Conservation (phyloP, 176 grass and related monocot species). For the Oryza coarctata region DNA sequence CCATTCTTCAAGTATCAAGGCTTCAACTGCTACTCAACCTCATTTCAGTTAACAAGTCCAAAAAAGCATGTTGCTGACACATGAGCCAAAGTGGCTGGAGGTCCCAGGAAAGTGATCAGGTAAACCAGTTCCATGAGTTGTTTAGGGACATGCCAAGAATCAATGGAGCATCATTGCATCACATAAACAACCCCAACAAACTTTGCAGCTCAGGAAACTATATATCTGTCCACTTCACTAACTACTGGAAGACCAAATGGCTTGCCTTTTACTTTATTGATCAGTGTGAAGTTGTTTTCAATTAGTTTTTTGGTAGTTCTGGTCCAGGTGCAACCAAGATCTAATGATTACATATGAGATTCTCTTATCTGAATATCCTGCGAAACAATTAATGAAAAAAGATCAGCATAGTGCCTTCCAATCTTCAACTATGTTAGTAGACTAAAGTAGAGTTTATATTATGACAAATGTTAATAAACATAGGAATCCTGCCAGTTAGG, state of each 20-base stretch:
- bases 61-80: conserved; percentile 24
- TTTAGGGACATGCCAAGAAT: conserved; percentile 24
- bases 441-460: background rate
- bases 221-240: conserved; percentile 15
- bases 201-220: conserved; percentile 26
- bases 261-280: conserved; percentile 18
- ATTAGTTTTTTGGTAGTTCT: conserved; percentile 17
- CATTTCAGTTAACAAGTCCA: conserved; percentile 28
- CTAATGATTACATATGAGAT: conserved; percentile 30
- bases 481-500: background rate
- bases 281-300: conserved; percentile 22
- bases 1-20: background rate
- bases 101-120: background rate
- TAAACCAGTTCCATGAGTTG: background rate
- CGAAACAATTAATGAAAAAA: conserved; percentile 26
- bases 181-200: background rate
- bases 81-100: background rate
- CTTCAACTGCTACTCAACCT: conserved; percentile 24
- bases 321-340: conserved; percentile 30
- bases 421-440: conserved; percentile 4
- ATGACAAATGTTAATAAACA: background rate
- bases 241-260: conserved; percentile 20
- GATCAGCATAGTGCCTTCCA: background rate
- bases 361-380: conserved; percentile 23
- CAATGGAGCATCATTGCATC: conserved; percentile 18